Evolutionary conservation across 116 monocot genomes (phyloP).

Genomic region (Phalaenopsis hybrid): DNA sequence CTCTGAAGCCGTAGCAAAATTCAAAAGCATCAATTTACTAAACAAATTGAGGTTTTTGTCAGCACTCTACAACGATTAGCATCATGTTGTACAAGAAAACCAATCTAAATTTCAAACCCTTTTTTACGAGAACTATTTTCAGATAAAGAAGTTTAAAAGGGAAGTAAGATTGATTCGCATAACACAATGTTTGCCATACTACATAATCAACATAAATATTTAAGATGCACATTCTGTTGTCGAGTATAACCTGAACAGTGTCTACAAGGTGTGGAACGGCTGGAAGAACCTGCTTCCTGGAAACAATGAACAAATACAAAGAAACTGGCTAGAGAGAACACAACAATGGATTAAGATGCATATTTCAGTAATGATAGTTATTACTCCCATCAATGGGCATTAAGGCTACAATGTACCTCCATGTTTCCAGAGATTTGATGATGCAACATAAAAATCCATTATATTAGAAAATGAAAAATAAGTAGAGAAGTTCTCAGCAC

Average conservation of each 20-base stretch:
- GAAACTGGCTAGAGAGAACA: background rate
- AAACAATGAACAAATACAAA: constrained; percentile 15
- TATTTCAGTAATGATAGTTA: background rate
- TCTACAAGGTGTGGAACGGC: constrained; percentile 83
- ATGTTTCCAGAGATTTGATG: background rate
- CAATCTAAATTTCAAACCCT: background rate
- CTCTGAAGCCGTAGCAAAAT: background rate
- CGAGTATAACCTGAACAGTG: constrained; percentile 71
- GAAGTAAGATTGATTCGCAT: background rate
- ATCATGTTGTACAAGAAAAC: background rate
- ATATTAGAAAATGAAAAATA: background rate
- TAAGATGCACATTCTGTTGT: background rate
- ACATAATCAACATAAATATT: background rate
- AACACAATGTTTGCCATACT: background rate
- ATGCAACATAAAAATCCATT: background rate
- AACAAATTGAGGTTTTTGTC: background rate
- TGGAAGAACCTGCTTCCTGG: constrained; percentile 93
- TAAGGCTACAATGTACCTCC: background rate
- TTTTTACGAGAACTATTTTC: background rate
- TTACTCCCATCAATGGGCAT: background rate
- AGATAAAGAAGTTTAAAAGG: background rate
- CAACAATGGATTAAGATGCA: background rate
- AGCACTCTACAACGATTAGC: background rate
- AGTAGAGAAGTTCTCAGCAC: background rate
- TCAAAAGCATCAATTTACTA: background rate